A percentile compares a stretch with the other conserved stretches of the same genome.
These are phyloP conservation scores for Claviceps sp. DNA, from an alignment of 2,329 filamentous ascomycete species.

Conservation along the genomic window DNA sequence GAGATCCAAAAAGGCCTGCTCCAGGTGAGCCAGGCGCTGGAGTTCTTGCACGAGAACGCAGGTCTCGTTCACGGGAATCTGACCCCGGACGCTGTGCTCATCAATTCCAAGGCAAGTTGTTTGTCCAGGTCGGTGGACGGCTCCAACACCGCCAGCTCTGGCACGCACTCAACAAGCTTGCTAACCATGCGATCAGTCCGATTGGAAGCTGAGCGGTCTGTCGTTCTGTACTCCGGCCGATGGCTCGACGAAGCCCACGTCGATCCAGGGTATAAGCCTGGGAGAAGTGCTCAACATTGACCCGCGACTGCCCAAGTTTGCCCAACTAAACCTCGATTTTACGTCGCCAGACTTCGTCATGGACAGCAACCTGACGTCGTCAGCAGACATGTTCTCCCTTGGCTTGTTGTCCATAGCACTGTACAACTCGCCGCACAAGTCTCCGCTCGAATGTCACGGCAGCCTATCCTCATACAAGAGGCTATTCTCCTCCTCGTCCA, in stretches of 20 bases:
- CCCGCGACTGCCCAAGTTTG: constrained; percentile 62
- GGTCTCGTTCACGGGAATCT: constrained; percentile 88
- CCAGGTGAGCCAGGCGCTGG: constrained; percentile 84
- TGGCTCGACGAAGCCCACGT: constrained; percentile 58
- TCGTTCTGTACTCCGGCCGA: constrained; percentile 76
- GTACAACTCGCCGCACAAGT: constrained; percentile 88
- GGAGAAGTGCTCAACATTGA: constrained; percentile 79
- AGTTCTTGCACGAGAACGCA: constrained; percentile 91
- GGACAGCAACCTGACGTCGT: constrained; percentile 71
- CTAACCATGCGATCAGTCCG: constrained; percentile 42
- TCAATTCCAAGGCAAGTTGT: constrained; percentile 70
- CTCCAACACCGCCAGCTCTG: background rate
- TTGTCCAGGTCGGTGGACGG: no score
- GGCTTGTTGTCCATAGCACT: constrained; percentile 78
- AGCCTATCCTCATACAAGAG: constrained; percentile 78
- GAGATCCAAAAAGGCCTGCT: constrained; percentile 94
- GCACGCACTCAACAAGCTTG: background rate
- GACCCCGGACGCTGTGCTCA: constrained; percentile 82
- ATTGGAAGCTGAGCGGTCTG: constrained; percentile 97
- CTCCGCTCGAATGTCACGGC: constrained; percentile 69
- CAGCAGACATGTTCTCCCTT: constrained; percentile 87
- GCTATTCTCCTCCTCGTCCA: constrained; percentile 63
- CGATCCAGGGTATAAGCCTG: constrained; percentile 66
- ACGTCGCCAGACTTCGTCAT: constrained; percentile 89
- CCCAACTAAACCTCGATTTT: constrained; percentile 87